Evolutionary conservation across 2,329 filamentous ascomycete genomes (phyloP), one percentile per base, ranked within the genome.

Genomic region (Arachnomyces sp.): DNA sequence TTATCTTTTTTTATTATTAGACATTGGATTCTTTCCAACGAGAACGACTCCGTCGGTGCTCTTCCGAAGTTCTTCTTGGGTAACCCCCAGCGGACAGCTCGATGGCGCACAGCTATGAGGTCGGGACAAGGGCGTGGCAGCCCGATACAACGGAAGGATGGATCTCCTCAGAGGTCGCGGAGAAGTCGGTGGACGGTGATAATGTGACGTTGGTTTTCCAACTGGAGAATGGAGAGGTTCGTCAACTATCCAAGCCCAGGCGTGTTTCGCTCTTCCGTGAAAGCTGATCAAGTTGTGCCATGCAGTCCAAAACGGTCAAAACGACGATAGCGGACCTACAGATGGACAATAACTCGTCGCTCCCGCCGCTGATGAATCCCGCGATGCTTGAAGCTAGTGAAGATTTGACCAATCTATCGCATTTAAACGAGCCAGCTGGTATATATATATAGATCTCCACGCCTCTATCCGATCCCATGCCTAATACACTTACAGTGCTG

Each of bases 381-480:
- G 78, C 90, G 38, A 93, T 96, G 79, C 83, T 98, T 52, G 92
- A 98, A 75, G 92, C 92, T 53, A 95, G 89, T 69, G 92, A 98
- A 68, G 92, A 98, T 65, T 70, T 98, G 56, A 98, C 92, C 49
- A 96, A 94, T 64, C 66, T 98, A 51, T 98, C 92, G 53, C 89
- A 98, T 77, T 70, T 98, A 47, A 98, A 98, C 70, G 92, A 98
- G 66, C 92, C 92, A 59, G 92, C 92, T 63, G 89, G 88, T 94
- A 81, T 53, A 73, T 54, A 34, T 34, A 39, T 38, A 43, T 48
- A 51, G 15, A 28, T 32, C 8, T 17, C 20, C 11, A 31, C 18
- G 11, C 12, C 16, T 18, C 13, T 29, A 9, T 20, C 17, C 14
- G 7, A 18, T 36, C 40, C 55, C 16, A 20, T 33, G 34, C 34